Conservation (phyloP, 495 filamentous ascomycete species). For the Trichocladium uniseriatum region DNA sequence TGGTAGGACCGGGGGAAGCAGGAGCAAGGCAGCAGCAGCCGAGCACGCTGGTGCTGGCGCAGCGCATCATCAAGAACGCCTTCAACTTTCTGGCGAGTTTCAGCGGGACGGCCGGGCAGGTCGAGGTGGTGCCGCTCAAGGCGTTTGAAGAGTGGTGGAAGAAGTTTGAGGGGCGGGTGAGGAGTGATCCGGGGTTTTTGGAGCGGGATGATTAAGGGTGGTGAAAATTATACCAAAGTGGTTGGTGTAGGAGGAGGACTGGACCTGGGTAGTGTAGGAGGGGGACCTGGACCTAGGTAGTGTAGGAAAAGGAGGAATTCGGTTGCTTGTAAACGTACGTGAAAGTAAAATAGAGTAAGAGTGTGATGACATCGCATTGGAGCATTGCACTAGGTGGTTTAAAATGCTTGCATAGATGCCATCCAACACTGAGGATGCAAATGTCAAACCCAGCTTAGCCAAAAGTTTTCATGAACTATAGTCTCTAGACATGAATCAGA, state of each 20-base stretch:
- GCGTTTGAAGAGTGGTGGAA: slow-evolving; percentile 95
- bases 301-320: too few species aligned
- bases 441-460: too few species aligned
- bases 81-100: slow-evolving; percentile 95
- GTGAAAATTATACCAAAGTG: neutral
- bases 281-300: too few species aligned
- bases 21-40: too few species aligned
- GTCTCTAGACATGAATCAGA: slow-evolving; percentile 2
- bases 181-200: slow-evolving; percentile 79
- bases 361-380: too few species aligned
- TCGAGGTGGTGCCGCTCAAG: slow-evolving; percentile 81
- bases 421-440: too few species aligned
- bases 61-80: slow-evolving; percentile 90
- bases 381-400: too few species aligned
- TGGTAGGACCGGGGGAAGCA: too few species aligned
- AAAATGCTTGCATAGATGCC: too few species aligned
- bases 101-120: slow-evolving; percentile 46
- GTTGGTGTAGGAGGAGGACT: neutral
- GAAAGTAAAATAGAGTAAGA: too few species aligned
- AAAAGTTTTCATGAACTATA: slow-evolving; percentile 2
- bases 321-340: too few species aligned
- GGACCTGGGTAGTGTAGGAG: too few species aligned
- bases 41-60: slow-evolving; percentile 68
- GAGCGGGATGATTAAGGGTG: slow-evolving; percentile 57
- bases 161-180: slow-evolving; percentile 86